Evolutionary conservation across 306 rosid genomes (phyloP).

Genomic region (Acmispon strigosus): DNA sequence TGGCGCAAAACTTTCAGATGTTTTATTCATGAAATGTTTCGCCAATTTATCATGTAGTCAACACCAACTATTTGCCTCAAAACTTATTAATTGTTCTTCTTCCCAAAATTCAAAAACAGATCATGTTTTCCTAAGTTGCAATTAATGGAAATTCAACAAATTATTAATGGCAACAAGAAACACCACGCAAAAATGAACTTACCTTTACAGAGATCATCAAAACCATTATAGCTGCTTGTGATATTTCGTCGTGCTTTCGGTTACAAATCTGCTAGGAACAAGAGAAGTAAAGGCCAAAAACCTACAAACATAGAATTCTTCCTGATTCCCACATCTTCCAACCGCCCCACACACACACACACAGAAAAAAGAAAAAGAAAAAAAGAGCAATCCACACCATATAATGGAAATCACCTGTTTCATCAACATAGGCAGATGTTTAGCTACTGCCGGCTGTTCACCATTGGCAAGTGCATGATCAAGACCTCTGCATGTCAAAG

Average conservation of each 20-base stretch:
- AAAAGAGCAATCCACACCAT: not conserved
- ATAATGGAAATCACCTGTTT: constrained; percentile 51
- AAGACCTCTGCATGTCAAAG: constrained; percentile 56
- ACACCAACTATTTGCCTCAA: not conserved
- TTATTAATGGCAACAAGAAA: not conserved
- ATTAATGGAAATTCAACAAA: constrained; percentile 7
- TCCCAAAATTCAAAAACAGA: not conserved
- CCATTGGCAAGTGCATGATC: constrained; percentile 68
- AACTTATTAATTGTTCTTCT: not conserved
- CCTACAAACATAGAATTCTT: not conserved
- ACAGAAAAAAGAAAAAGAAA: not conserved
- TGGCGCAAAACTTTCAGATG: not conserved
- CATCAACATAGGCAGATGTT: constrained; percentile 43
- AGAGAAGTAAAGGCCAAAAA: not conserved
- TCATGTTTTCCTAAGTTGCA: not conserved
- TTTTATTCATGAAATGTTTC: not conserved
- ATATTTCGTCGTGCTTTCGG: constrained; percentile 13
- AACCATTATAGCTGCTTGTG: constrained; percentile 61
- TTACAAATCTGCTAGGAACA: constrained; percentile 47
- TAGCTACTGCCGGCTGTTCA: constrained; percentile 32
- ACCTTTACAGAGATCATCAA: constrained; percentile 77
- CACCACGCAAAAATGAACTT: not conserved
- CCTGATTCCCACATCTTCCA: not conserved
- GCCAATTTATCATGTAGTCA: constrained; percentile 1
- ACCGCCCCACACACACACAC: no score